Evolutionary conservation across 164 flowering plant species (phyloP).

Genomic region (Liquidambar formosana): DNA sequence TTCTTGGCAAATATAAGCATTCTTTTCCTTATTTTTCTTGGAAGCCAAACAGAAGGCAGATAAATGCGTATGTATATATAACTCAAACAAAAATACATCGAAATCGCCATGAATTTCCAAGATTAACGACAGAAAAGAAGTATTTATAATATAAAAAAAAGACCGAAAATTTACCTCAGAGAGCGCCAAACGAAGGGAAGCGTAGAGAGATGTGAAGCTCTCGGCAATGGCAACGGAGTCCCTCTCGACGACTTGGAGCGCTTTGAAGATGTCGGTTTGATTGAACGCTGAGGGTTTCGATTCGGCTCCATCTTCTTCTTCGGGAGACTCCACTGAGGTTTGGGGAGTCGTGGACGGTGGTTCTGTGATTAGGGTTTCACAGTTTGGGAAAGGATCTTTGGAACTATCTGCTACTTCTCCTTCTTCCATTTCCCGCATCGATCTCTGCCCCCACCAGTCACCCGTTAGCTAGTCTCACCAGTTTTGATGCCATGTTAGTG

Average conservation of each 20-base stretch:
- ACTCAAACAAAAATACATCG: no score
- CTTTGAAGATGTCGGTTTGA: conserved; percentile 52
- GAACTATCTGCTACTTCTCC: background rate
- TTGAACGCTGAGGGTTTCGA: conserved; percentile 26
- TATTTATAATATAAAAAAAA: background rate
- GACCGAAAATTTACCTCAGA: conserved; percentile 53
- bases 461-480: no score
- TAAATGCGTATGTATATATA: no score
- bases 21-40: no score
- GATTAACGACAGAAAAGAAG: no score
- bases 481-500: no score
- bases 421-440: conserved; percentile 12
- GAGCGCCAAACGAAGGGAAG: conserved; percentile 82
- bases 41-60: no score
- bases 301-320: conserved; percentile 10
- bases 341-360: conserved; percentile 5
- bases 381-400: background rate
- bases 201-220: conserved; percentile 85
- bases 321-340: background rate
- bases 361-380: conserved; percentile 10
- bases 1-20: no score
- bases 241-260: conserved; percentile 76
- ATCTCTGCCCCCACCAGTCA: no score
- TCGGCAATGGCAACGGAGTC: conserved; percentile 88
- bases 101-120: no score